These are phyloP conservation scores for Poa annua DNA, from an alignment of 176 grass and related monocot genomes.

Conservation along the genomic window DNA sequence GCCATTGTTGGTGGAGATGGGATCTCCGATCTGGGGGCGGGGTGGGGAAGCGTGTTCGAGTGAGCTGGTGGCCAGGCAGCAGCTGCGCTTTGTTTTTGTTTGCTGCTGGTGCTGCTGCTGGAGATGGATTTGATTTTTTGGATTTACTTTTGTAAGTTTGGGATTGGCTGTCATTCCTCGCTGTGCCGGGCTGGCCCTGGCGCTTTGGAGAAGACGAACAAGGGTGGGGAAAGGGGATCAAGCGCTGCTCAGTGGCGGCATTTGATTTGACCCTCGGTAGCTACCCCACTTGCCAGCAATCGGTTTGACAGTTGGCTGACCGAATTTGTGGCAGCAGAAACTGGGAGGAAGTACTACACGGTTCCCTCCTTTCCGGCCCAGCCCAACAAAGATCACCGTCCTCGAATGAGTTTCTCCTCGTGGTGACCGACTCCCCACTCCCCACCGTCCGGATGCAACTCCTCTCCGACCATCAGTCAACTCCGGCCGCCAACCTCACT, in stretches of 20 bases:
- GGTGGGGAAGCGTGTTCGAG: constrained; percentile 39
- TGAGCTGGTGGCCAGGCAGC: constrained; percentile 42
- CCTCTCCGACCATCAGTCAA: too few relatives aligned
- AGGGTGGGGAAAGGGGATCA: background rate
- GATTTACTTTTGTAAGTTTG: background rate
- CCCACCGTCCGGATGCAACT: too few relatives aligned
- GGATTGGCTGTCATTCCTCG: constrained; percentile 16
- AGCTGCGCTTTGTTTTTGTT: constrained; percentile 26
- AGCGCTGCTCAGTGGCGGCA: background rate
- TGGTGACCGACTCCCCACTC: too few relatives aligned
- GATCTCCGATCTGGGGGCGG: constrained; percentile 44
- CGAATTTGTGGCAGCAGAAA: background rate
- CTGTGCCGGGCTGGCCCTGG: background rate
- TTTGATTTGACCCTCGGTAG: background rate
- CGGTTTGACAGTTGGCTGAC: constrained; percentile 1
- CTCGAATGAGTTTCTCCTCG: too few relatives aligned
- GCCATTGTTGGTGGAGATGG: constrained; percentile 24
- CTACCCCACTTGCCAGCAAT: background rate
- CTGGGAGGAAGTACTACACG: background rate
- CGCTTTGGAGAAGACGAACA: constrained; percentile 2
- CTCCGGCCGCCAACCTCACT: too few relatives aligned
- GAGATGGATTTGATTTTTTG: constrained; percentile 27
- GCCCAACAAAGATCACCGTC: too few relatives aligned
- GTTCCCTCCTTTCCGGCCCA: too few relatives aligned
- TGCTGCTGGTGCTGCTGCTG: background rate